Conservation (phyloP, 1,284 basidiomycete genomes). For the Ceratobasidium papillatum region DNA sequence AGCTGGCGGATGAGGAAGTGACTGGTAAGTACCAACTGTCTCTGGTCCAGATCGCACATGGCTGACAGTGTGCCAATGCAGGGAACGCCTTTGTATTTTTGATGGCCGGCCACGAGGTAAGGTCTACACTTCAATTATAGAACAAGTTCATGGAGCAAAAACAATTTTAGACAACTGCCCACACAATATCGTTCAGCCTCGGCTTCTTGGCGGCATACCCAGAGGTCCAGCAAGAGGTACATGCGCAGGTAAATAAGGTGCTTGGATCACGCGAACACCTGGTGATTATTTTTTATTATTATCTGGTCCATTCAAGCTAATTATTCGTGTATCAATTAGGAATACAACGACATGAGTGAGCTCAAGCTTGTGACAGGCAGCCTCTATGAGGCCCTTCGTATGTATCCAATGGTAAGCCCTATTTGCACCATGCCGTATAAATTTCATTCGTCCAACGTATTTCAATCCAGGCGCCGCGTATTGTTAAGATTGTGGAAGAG, state of each 20-base stretch:
- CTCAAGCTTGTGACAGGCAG: slow-evolving; percentile 32
- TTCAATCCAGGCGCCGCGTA: background rate
- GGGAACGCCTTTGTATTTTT: slow-evolving; percentile 30
- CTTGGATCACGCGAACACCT: slow-evolving; percentile 25
- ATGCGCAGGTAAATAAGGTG: slow-evolving; percentile 28
- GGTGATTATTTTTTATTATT: background rate
- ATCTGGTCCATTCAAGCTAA: background rate
- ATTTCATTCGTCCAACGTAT: background rate
- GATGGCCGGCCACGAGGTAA: slow-evolving; percentile 42
- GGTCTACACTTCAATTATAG: background rate
- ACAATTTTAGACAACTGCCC: slow-evolving; percentile 39
- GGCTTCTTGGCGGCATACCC: slow-evolving; percentile 31
- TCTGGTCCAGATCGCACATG: background rate
- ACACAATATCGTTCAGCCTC: slow-evolving; percentile 33
- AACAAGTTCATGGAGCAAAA: background rate
- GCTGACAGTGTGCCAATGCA: background rate
- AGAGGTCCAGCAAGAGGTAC: slow-evolving; percentile 37
- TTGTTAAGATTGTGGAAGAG: slow-evolving; percentile 1
- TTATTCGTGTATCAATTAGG: background rate
- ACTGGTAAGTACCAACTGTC: slow-evolving; percentile 5
- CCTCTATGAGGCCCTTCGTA: slow-evolving; percentile 38
- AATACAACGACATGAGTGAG: slow-evolving; percentile 35
- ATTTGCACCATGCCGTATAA: background rate
- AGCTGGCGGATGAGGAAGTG: background rate
- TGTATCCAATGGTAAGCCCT: slow-evolving; percentile 38